Percentiles rank a stretch among this genome's conserved stretches.
phyloP scores from a whole-genome alignment of 176 grass and related monocot species.

The Bolboschoenus planiculmis region DNA sequence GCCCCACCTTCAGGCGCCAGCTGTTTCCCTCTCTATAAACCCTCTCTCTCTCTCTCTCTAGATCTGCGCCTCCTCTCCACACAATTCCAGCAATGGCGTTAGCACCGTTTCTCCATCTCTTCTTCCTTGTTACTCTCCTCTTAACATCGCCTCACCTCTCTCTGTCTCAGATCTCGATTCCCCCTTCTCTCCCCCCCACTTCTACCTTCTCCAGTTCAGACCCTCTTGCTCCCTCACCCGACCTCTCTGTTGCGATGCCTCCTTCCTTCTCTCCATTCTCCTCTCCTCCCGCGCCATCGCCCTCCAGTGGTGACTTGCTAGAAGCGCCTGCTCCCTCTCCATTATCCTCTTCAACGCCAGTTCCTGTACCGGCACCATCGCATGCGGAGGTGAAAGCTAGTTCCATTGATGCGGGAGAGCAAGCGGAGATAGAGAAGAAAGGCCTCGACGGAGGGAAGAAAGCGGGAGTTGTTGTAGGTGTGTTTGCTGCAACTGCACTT shows the following conservation, averaged over 20 bases:
- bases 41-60: constrained; percentile 6
- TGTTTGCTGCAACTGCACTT: constrained; percentile 39
- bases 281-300: background rate
- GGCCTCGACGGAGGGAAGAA: constrained; percentile 46
- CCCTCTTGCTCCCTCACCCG: background rate
- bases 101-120: background rate
- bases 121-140: constrained; percentile 1
- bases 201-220: background rate
- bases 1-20: background rate
- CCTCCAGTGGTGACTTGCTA: background rate
- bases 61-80: constrained; percentile 1
- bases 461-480: constrained; percentile 45
- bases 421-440: background rate
- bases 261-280: background rate
- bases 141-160: background rate
- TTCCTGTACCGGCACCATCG: constrained; percentile 32
- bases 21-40: background rate
- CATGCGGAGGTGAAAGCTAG: constrained; percentile 2
- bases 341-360: background rate
- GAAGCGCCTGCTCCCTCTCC: background rate
- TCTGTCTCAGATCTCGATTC: constrained; percentile 20
- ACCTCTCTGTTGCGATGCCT: background rate
- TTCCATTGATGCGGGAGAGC: background rate
- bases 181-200: background rate
- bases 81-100: constrained; percentile 16